Evolutionary conservation across 495 filamentous ascomycete species (phyloP).

Genomic region (Podospora australis): DNA sequence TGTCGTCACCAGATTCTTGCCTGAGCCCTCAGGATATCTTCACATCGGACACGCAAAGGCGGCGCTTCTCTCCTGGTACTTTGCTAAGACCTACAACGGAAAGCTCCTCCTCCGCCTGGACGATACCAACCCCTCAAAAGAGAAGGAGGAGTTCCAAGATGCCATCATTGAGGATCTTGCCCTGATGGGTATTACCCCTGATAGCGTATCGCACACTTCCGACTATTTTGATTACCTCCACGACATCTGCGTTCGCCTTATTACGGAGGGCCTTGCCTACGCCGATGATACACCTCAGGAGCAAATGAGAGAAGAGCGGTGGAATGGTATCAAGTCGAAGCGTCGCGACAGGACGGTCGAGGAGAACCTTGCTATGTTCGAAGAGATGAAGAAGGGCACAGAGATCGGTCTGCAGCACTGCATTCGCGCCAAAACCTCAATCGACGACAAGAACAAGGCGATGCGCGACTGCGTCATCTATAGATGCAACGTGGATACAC

Average conservation of each 20-base stretch:
- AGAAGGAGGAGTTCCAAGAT: slow-evolving; percentile 88
- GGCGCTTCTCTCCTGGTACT: slow-evolving; percentile 87
- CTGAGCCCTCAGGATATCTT: slow-evolving; percentile 92
- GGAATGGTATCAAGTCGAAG: slow-evolving; percentile 66
- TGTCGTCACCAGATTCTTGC: slow-evolving; percentile 89
- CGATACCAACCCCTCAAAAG: slow-evolving; percentile 90
- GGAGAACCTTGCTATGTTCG: slow-evolving; percentile 72
- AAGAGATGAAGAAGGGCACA: slow-evolving; percentile 81
- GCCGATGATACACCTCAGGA: slow-evolving; percentile 85
- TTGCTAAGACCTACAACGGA: slow-evolving; percentile 82
- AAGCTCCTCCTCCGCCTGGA: slow-evolving; percentile 80
- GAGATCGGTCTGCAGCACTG: slow-evolving; percentile 72
- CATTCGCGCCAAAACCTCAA: slow-evolving; percentile 83
- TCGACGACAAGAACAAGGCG: slow-evolving; percentile 76
- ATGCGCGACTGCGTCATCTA: slow-evolving; percentile 94
- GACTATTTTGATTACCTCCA: slow-evolving; percentile 90
- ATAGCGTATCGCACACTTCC: slow-evolving; percentile 70
- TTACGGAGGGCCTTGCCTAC: slow-evolving; percentile 81
- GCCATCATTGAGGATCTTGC: slow-evolving; percentile 80
- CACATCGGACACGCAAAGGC: slow-evolving; percentile 95
- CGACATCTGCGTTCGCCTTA: slow-evolving; percentile 66
- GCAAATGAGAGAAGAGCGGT: slow-evolving; percentile 74
- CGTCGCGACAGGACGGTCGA: slow-evolving; percentile 71
- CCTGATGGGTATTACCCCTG: slow-evolving; percentile 79
- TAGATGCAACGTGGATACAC: slow-evolving; percentile 67